Base-by-base conservation (phyloP, 768 basidiomycete genomes). In the Grammothele lineata region DNA sequence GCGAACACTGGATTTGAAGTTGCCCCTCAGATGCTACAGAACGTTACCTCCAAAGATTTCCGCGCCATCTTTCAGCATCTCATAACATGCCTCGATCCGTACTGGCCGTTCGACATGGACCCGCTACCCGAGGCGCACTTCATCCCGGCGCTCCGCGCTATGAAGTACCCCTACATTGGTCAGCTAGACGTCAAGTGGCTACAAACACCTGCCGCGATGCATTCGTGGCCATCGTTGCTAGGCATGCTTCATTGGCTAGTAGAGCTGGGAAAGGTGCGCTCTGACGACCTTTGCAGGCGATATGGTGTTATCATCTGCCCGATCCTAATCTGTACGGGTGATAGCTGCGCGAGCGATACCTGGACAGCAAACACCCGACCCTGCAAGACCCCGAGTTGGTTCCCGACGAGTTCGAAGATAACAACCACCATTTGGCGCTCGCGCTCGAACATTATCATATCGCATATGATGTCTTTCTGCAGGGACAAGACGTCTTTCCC, bases 171-270 rank as follows among this genome's bases (percentile, higher is more conserved):
- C 0, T 88, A 83, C 48, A 75, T 81, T 3, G 76, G 83, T 41
- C 75, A 80, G 47, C 76, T 97, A 15, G 89, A 92, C 55, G 82
- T 83, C 42, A 93, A 89, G 54, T 91, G 89, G 77, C 66, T 98
- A 4, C 85, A 85, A 7, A 85, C 93, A 2, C 88, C 92, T 0
- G 94, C 90, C 0, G 86, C 84, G 44, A 85, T 87, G 72, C 87
- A 91, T 66, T 83, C 86, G n/a, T 98, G 95, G 96, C 90, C 92
- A 0, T 73, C 80, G 18, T 66, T 96, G 21, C 72, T 98, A 14
- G 95, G 88, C 18, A 87, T 89, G 59, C 62, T 98, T 26, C 87
- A 94, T 65, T 99, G 96, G 96, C 69, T 99, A 12, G 89, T 88
- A 7, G 85, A 90, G 57, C 64, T 90, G 54, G 85, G 87, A 58